Conservation (phyloP, 495 filamentous ascomycete genomes). For the Neurospora sp. region DNA sequence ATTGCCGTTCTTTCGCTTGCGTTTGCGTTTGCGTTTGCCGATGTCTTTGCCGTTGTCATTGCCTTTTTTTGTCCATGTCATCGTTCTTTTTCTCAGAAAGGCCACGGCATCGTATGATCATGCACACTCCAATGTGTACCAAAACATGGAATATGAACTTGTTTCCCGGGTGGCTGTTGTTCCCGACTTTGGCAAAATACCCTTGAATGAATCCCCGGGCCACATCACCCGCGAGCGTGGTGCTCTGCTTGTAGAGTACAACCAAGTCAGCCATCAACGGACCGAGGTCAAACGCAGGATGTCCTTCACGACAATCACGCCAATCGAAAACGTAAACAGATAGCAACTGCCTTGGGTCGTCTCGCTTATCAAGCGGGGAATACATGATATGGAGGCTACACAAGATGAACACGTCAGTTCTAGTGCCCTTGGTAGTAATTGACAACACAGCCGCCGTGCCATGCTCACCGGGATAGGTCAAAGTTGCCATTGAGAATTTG, state of each 20-base stretch:
- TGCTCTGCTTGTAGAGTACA: not conserved
- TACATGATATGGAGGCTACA: not conserved
- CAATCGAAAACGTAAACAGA: not conserved
- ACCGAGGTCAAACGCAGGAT: not conserved
- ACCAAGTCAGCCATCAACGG: not conserved
- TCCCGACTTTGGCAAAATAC: not conserved
- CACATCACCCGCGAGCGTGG: not conserved
- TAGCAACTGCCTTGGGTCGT: not conserved
- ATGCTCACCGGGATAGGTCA: not conserved
- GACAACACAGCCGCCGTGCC: not conserved
- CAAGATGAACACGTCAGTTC: not conserved
- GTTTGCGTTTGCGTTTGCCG: not conserved
- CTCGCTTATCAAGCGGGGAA: not conserved
- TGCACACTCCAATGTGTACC: not conserved
- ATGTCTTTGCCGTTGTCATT: not conserved
- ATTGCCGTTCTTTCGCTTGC: not conserved
- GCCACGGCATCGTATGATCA: not conserved
- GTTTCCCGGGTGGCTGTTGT: not conserved
- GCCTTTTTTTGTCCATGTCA: not conserved
- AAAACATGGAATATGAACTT: not conserved
- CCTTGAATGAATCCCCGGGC: not conserved
- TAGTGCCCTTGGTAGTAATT: not conserved
- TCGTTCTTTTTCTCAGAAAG: not conserved
- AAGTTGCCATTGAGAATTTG: not conserved
- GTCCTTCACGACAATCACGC: not conserved